Percentiles rank a stretch among this genome's conserved stretches.
These are phyloP conservation scores for Hippophae tibetana DNA, from an alignment of 306 rosid species.

Conservation along the genomic window DNA sequence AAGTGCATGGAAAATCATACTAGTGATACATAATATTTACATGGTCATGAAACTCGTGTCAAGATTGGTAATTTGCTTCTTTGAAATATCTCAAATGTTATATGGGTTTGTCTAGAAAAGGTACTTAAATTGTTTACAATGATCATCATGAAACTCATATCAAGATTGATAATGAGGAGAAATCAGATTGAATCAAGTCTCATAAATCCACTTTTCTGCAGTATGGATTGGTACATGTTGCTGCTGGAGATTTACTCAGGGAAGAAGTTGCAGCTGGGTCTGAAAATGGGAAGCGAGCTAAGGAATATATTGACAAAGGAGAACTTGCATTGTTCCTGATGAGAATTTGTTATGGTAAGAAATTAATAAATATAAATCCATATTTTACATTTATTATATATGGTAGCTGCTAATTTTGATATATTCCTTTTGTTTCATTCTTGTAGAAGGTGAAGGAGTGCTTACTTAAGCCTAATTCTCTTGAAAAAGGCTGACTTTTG, in stretches of 20 bases:
- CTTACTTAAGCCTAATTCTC: constrained; percentile 56
- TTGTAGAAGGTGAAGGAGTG: constrained; percentile 85
- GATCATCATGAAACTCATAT: too few relatives aligned
- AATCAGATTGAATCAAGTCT: constrained; percentile 13
- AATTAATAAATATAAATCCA: constrained; percentile 2
- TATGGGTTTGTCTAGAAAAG: too few relatives aligned
- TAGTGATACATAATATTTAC: too few relatives aligned
- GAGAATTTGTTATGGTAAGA: constrained; percentile 73
- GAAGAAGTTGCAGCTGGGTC: constrained; percentile 76
- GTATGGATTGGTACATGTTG: constrained; percentile 78
- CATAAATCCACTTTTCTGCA: constrained; percentile 31
- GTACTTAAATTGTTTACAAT: too few relatives aligned
- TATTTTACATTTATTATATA: not conserved
- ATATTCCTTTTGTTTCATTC: constrained; percentile 12
- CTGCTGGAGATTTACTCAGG: constrained; percentile 97
- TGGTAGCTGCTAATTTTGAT: constrained; percentile 7
- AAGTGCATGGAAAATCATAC: too few relatives aligned
- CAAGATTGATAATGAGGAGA: too few relatives aligned
- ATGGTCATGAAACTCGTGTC: too few relatives aligned
- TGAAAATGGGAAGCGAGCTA: constrained; percentile 71
- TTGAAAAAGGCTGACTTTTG: constrained; percentile 76
- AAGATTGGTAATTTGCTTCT: too few relatives aligned
- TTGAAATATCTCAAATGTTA: too few relatives aligned
- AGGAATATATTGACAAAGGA: constrained; percentile 75
- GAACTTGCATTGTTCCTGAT: constrained; percentile 53